phyloP scores from a whole-genome alignment of 2,329 filamentous ascomycete genomes.

The Colletotrichum orbiculare region DNA sequence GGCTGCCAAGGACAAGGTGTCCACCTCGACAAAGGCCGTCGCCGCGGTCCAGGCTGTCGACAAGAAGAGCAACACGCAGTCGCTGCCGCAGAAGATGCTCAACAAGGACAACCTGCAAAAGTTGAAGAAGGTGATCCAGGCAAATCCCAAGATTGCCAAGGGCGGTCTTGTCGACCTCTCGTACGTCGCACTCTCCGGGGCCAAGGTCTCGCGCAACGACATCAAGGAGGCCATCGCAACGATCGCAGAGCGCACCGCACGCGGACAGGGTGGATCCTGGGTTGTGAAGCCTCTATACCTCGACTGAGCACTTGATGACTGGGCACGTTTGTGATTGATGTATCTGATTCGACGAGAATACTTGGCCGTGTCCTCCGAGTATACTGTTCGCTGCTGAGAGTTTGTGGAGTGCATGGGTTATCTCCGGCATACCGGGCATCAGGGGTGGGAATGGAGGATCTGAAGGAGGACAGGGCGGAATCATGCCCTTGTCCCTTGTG shows the following conservation, averaged over 20 bases:
- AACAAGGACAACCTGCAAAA: conserved; percentile 47
- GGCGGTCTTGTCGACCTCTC: conserved; percentile 35
- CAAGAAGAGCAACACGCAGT: conserved; percentile 13
- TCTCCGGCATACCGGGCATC: not conserved
- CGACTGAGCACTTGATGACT: not conserved
- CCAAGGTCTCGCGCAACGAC: conserved; percentile 35
- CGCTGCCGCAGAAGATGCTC: conserved; percentile 40
- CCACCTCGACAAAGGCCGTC: conserved; percentile 42
- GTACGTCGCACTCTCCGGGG: conserved; percentile 33
- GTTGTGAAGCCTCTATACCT: conserved; percentile 23
- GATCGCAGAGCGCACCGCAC: conserved; percentile 25
- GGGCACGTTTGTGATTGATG: not conserved
- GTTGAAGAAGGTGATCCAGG: conserved; percentile 52
- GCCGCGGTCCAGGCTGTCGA: conserved; percentile 52
- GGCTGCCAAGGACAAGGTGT: conserved; percentile 45
- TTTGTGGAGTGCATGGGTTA: conserved; percentile 9
- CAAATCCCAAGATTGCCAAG: conserved; percentile 37
- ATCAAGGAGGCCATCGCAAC: conserved; percentile 35
- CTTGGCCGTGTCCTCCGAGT: conserved; percentile 9
- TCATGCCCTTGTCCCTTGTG: not conserved
- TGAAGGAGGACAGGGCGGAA: not conserved
- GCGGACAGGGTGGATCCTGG: conserved; percentile 23
- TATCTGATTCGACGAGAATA: conserved; percentile 34
- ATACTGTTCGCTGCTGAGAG: conserved; percentile 16
- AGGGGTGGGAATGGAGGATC: not conserved